Conservation (phyloP, 139 green algal genomes). For the Tetraselmis chui region DNA sequence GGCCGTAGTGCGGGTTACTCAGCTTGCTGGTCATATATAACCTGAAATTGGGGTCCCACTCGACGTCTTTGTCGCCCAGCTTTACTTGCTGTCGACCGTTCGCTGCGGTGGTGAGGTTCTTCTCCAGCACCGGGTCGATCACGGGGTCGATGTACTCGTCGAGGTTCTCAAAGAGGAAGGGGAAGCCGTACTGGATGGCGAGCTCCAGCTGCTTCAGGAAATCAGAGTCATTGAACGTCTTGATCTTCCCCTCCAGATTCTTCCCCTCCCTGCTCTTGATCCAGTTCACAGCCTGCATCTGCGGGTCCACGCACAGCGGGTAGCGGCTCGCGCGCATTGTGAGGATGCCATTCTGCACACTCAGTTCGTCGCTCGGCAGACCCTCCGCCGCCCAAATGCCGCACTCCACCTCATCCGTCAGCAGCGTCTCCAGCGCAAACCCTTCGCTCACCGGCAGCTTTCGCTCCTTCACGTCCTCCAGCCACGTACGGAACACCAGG, state of each 20-base stretch:
- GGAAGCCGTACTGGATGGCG: conserved; percentile 81
- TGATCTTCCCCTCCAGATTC: conserved; percentile 72
- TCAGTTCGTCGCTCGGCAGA: conserved; percentile 72
- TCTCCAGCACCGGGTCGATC: conserved; percentile 84
- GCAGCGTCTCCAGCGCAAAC: conserved; percentile 67
- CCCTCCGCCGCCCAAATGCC: conserved; percentile 61
- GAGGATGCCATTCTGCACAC: conserved; percentile 80
- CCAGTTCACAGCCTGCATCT: conserved; percentile 71
- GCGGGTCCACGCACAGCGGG: conserved; percentile 78
- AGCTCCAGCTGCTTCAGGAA: conserved; percentile 91
- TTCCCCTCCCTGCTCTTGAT: conserved; percentile 80
- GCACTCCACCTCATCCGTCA: conserved; percentile 70
- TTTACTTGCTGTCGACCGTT: conserved; percentile 50
- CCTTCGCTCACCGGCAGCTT: conserved; percentile 55
- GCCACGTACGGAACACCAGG: conserved; percentile 73
- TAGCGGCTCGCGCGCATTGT: conserved; percentile 61
- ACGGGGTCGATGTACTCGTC: conserved; percentile 90
- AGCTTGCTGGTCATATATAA: conserved; percentile 62
- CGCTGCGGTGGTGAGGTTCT: conserved; percentile 45
- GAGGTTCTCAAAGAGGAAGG: conserved; percentile 85
- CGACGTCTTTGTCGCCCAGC: conserved; percentile 76
- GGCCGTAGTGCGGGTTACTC: conserved; percentile 52
- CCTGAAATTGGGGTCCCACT: conserved; percentile 56
- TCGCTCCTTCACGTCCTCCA: conserved; percentile 47
- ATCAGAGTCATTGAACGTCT: conserved; percentile 82